phyloP scores from a whole-genome alignment of 768 basidiomycete genomes.

The Tulasnella sp. region DNA sequence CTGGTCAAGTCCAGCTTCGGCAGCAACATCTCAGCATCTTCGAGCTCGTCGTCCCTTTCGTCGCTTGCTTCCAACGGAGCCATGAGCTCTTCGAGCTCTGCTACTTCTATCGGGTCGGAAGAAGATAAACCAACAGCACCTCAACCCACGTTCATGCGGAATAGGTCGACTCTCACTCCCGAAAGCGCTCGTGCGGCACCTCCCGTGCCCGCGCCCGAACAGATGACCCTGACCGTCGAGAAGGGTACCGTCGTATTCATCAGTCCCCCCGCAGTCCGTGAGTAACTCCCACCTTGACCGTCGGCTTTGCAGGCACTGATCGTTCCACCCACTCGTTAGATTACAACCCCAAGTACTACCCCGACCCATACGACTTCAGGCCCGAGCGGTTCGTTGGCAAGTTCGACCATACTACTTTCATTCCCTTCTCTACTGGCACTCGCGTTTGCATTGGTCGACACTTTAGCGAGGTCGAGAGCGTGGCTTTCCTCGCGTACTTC shows the following conservation, averaged over 20 bases:
- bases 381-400: constrained; percentile 27
- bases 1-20: not conserved
- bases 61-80: not conserved
- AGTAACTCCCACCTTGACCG: not conserved
- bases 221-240: constrained; percentile 14
- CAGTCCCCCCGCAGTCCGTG: constrained; percentile 26
- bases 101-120: not conserved
- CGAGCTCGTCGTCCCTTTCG: not conserved
- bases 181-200: not conserved
- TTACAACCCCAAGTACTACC: constrained; percentile 28
- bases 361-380: constrained; percentile 26
- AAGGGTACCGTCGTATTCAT: constrained; percentile 23
- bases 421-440: constrained; percentile 25
- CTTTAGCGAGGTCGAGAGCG: constrained; percentile 26
- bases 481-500: constrained; percentile 16
- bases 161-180: not conserved
- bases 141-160: not conserved
- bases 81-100: constrained; percentile 17
- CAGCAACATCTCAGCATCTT: not conserved
- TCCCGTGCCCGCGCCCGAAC: not conserved
- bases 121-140: not conserved
- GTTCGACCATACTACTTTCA: constrained; percentile 13
- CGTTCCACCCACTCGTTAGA: not conserved
- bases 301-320: not conserved
- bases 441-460: constrained; percentile 25